Conservation (phyloP, 1,139 yeast genomes). For the Pichia sp. region DNA sequence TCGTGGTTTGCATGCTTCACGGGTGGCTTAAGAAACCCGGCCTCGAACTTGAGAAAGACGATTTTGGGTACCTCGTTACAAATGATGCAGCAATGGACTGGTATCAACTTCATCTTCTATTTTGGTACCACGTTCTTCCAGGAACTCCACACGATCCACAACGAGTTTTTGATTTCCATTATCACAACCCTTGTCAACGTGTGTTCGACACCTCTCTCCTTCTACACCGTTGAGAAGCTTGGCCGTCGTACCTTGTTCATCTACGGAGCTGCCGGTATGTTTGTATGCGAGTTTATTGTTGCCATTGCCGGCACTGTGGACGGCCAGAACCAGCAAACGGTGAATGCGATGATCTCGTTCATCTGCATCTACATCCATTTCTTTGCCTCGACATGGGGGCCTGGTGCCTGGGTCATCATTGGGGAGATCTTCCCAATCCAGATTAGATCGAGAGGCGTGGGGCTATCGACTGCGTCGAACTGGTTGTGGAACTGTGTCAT, state of each 20-base stretch:
- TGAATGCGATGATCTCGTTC: constrained; percentile 41
- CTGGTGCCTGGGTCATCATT: constrained; percentile 50
- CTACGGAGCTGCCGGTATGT: constrained; percentile 56
- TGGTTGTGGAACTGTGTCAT: constrained; percentile 39
- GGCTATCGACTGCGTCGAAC: constrained; percentile 34
- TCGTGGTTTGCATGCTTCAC: constrained; percentile 34
- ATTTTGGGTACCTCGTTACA: constrained; percentile 36
- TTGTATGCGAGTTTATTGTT: constrained; percentile 54
- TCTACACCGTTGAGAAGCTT: constrained; percentile 39
- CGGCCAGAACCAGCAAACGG: constrained; percentile 28
- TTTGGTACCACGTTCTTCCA: constrained; percentile 63
- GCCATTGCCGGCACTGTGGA: constrained; percentile 53
- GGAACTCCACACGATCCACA: constrained; percentile 47
- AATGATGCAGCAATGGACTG: constrained; percentile 68
- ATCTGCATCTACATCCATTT: constrained; percentile 52
- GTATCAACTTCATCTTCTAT: constrained; percentile 68
- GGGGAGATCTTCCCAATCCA: constrained; percentile 57
- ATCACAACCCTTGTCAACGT: constrained; percentile 65
- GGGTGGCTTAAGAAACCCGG: constrained; percentile 31
- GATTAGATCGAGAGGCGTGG: constrained; percentile 47
- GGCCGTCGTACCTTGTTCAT: constrained; percentile 52
- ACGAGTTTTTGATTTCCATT: constrained; percentile 45
- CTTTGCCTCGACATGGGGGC: constrained; percentile 50
- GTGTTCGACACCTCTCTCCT: constrained; percentile 35
- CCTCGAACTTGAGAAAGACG: constrained; percentile 35